Percentiles rank a stretch among this genome's conserved stretches.
Conservation (phyloP, 2,329 filamentous ascomycete genomes). For the Pestalotiopsis sp. region DNA sequence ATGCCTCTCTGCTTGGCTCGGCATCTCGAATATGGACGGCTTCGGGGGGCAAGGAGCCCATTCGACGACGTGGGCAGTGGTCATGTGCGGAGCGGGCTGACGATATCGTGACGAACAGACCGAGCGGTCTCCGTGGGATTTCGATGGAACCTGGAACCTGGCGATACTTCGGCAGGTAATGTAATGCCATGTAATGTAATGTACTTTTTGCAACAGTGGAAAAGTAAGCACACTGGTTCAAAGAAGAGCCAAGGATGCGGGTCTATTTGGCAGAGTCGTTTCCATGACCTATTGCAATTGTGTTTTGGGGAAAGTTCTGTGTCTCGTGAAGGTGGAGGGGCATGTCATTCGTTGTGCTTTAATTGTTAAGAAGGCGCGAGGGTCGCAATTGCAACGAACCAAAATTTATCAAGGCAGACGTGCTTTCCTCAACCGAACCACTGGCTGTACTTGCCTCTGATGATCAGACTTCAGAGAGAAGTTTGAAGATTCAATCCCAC, state of each 20-base stretch:
- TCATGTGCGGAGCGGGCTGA: background rate
- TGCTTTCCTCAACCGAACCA: background rate
- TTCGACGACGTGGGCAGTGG: background rate
- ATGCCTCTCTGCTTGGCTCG: background rate
- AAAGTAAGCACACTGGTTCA: background rate
- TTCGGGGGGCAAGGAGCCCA: background rate
- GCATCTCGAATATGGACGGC: background rate
- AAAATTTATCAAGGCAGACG: too few species aligned
- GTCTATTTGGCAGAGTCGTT: background rate
- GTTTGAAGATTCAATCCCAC: too few species aligned
- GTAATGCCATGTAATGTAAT: background rate
- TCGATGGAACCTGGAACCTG: background rate
- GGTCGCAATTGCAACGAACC: background rate
- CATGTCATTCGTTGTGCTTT: background rate
- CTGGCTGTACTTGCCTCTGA: too few species aligned
- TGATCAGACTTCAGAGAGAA: too few species aligned
- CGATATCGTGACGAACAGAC: background rate
- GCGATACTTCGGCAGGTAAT: background rate
- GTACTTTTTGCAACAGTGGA: background rate
- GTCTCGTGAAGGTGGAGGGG: background rate
- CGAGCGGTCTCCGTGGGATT: background rate
- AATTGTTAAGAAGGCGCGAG: background rate
- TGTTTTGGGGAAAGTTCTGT: background rate
- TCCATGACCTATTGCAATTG: background rate
- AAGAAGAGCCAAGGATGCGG: background rate